Evolutionary conservation across 805 yeast species (phyloP).

Genomic region (Martiniozyma abietophila): DNA sequence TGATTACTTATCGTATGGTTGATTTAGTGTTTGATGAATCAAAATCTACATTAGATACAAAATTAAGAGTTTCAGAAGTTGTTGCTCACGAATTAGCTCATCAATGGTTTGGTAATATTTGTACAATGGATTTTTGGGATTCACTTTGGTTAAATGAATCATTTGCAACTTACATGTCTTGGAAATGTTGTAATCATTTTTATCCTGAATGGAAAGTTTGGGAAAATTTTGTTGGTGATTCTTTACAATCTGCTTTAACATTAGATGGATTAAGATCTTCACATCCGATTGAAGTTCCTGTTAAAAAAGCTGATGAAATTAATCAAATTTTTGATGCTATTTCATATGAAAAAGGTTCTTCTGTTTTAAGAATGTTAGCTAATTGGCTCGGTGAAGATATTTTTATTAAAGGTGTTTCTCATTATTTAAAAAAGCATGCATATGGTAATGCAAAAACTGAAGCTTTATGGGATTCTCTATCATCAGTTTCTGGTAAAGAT

Average conservation of each 20-base stretch:
- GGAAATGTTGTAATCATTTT: slow-evolving; percentile 57
- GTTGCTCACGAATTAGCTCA: slow-evolving; percentile 87
- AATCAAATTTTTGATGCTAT: slow-evolving; percentile 79
- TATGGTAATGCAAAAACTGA: slow-evolving; percentile 65
- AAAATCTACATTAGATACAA: slow-evolving; percentile 40
- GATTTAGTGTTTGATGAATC: slow-evolving; percentile 42
- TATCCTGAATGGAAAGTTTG: slow-evolving; percentile 80
- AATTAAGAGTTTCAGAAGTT: slow-evolving; percentile 72
- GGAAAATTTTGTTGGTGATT: slow-evolving; percentile 46
- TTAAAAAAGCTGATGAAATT: slow-evolving; percentile 69
- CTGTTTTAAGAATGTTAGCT: slow-evolving; percentile 68
- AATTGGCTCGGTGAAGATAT: slow-evolving; percentile 59
- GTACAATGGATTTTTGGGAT: slow-evolving; percentile 93
- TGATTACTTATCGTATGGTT: slow-evolving; percentile 59
- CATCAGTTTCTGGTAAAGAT: slow-evolving; percentile 58
- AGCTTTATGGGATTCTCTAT: slow-evolving; percentile 62
- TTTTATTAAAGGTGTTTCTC: slow-evolving; percentile 67
- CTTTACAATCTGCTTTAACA: slow-evolving; percentile 42
- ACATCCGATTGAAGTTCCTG: slow-evolving; percentile 83
- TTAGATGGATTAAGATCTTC: slow-evolving; percentile 57
- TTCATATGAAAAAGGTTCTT: slow-evolving; percentile 75
- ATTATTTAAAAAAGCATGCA: slow-evolving; percentile 53
- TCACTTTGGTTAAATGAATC: slow-evolving; percentile 87
- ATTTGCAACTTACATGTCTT: slow-evolving; percentile 83
- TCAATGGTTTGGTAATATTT: slow-evolving; percentile 88